Base-by-base conservation (phyloP, 148 eudicot species). In the Tetragonia tetragonoides region DNA sequence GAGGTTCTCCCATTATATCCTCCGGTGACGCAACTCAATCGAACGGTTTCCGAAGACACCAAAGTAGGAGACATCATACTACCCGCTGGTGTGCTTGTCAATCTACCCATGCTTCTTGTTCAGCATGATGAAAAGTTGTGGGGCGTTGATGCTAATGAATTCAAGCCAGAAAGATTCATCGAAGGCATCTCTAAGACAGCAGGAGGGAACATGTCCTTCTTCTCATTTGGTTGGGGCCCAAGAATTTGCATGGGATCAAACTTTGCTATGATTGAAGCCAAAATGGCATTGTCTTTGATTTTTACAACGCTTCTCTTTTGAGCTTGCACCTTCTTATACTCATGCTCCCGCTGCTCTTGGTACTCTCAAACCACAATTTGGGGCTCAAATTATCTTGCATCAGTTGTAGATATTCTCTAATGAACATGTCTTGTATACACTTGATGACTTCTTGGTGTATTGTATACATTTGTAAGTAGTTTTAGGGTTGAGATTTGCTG, bases 261-360 rank as follows among this genome's bases (percentile, higher is more conserved):
- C 16, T 86, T 86, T 51, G 84, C 86, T 9, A 72, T 83, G 82
- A 78, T 72, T 1, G 86, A 86, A 64, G 88, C 84, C 0, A 80
- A 75, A 76, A 66, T 83, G 54, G 42, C 71, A 0, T 46, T 70
- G 63, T 63, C 64, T 3, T 15, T 74, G 66, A 74, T 57, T 9
- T 9, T 53, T 74, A 12, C 53, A 39, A 74, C 65, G 53, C 12
- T 57, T 60, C 54, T 63, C 65, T 39, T 23, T 77, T 49, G 34
- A 77, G 16, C 62, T 77, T 34, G 67, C 79, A 34, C 79, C 79
- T 49, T 34, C 64, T n/a, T 77, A 77, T 23, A 34, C 18, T 11
- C 79, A 77, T 54, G 79, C 63, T 40, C 79, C 79, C 18, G 6
- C 0, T 16, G 37, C 0, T 37, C 16, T 38, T 42, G 20, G 39